Conservation (phyloP, 306 rosid species). For the Erythrophleum fordii region DNA sequence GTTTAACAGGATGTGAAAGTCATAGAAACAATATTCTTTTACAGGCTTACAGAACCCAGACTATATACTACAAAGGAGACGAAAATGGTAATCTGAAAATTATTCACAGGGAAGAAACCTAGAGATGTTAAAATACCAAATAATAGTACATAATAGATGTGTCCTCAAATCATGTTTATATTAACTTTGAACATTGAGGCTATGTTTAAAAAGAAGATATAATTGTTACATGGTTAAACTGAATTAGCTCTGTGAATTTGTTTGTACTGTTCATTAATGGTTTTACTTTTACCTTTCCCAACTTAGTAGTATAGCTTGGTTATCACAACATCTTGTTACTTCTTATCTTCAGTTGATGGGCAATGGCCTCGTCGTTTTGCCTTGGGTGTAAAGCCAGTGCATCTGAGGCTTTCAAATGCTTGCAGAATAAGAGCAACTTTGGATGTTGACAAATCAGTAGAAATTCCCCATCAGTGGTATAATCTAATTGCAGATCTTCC, state of each 20-base stretch:
- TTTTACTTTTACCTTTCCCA: conserved; percentile 1
- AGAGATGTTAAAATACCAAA: background rate
- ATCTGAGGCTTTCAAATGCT: conserved; percentile 54
- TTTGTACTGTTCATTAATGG: conserved; percentile 9
- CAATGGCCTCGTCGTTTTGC: conserved; percentile 56
- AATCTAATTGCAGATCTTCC: conserved; percentile 91
- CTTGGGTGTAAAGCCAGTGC: conserved; percentile 50
- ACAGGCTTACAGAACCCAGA: background rate
- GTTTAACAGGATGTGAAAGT: background rate
- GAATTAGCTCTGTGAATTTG: conserved; percentile 27
- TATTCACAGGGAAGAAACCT: background rate
- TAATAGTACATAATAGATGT: background rate
- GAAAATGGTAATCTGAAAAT: background rate
- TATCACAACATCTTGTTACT: conserved; percentile 15
- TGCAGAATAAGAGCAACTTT: conserved; percentile 66
- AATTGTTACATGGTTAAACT: background rate
- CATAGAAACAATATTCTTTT: background rate
- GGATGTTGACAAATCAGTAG: conserved; percentile 46
- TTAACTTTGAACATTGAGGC: background rate
- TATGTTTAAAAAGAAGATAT: background rate
- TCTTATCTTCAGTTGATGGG: conserved; percentile 51
- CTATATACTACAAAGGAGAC: background rate
- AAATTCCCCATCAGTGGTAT: conserved; percentile 84
- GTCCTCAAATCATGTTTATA: background rate
- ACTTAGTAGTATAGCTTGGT: conserved; percentile 6